Conservation (phyloP, 768 basidiomycete species). For the Filobasidium wieringae region DNA sequence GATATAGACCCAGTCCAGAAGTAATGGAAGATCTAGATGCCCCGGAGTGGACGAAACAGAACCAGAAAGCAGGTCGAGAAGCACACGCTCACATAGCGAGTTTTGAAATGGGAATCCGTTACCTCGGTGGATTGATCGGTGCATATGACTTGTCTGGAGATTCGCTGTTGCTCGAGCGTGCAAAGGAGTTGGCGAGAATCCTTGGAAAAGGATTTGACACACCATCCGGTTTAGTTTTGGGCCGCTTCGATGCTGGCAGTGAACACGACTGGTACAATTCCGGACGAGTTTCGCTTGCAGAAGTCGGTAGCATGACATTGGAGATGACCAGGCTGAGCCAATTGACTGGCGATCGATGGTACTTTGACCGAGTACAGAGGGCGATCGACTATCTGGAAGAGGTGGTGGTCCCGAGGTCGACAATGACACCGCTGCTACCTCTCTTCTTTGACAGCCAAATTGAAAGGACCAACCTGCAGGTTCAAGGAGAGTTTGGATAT, state of each 20-base stretch:
- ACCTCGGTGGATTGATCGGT: constrained; percentile 41
- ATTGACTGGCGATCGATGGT: constrained; percentile 38
- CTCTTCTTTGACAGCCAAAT: constrained; percentile 27
- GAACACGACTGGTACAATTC: constrained; percentile 9
- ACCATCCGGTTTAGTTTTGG: constrained; percentile 32
- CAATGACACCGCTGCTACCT: constrained; percentile 30
- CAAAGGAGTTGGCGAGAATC: constrained; percentile 39
- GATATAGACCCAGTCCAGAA: constrained; percentile 10
- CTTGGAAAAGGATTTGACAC: constrained; percentile 39
- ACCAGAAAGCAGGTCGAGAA: constrained; percentile 1
- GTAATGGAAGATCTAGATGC: background rate
- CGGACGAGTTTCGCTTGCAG: constrained; percentile 30
- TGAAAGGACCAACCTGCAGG: constrained; percentile 4
- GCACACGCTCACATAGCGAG: constrained; percentile 4
- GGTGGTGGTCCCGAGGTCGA: constrained; percentile 23
- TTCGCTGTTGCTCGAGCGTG: constrained; percentile 39
- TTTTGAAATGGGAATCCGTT: constrained; percentile 43
- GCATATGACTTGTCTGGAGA: constrained; percentile 43
- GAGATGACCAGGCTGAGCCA: constrained; percentile 40
- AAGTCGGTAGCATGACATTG: constrained; percentile 40
- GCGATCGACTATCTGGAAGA: constrained; percentile 37
- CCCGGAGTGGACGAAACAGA: background rate
- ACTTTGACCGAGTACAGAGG: constrained; percentile 39
- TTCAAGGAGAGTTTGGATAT: constrained; percentile 22
- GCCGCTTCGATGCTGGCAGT: constrained; percentile 35